Evolutionary conservation across 2,329 filamentous ascomycete species (phyloP), one percentile per base, ranked within the genome.

Genomic region (Tolypocladium endophyticum): DNA sequence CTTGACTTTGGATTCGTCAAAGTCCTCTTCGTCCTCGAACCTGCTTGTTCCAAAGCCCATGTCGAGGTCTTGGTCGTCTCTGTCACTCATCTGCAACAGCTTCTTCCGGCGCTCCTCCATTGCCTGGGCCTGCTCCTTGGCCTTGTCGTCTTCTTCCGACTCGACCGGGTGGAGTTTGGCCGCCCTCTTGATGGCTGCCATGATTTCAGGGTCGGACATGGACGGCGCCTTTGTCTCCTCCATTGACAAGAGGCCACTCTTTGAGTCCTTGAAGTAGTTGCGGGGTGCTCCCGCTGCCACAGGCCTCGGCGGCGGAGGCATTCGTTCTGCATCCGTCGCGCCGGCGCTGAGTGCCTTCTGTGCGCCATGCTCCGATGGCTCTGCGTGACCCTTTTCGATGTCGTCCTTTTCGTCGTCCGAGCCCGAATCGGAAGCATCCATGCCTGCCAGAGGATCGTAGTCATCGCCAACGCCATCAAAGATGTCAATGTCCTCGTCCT

Each of bases 31-130:
- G 68, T 97, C 94, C 58, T 90, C 92, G 68, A 90, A 87, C 35
- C 93, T 83, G 69, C 88, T 94, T 25, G 87, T 90, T 39, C 94
- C 94, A 69, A 99, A 97, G 61, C 92, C 93, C 79, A 97, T 84
- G 69, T 99, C 94, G 75, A 99, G 82, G 74, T 99, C 93, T 60
- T 93, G 87, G 55, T 92, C 85, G 70, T 97, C 93, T 55, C 92
- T 84, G 65, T 89, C 88, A 59, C 86, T 84, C 61, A 81, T 81
- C 66, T 87, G 79, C 7, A 97, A 78, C 77, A 97, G 88, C 64
- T 84, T 87, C 71, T 85, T 87, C 57, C 87, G 84, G 9, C 88
- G 86, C 56, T 86, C 86, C 63, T 87, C 83, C 62, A 86, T 83
- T 1, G 84, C 84, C 66, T 74, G 77, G 6, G 77, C 77, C 57